Evolutionary conservation across 2,329 filamentous ascomycete genomes (phyloP).

Genomic region (Septoria petroselini): DNA sequence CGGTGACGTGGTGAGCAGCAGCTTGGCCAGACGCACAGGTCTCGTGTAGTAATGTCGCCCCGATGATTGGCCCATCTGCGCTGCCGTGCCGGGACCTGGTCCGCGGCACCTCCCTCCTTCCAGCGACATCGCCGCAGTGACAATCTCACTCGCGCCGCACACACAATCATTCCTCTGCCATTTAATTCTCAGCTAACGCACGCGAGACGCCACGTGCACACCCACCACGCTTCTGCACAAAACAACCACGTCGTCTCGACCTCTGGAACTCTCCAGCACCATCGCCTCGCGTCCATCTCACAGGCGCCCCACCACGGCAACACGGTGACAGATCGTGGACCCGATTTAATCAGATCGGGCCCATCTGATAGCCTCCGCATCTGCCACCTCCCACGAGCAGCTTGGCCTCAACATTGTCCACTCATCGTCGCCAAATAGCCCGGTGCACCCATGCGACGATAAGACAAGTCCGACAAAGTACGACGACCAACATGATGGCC

Average conservation of each 20-base stretch:
- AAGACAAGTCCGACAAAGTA: background rate
- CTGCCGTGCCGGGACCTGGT: background rate
- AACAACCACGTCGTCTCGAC: background rate
- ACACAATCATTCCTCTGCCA: too few relatives aligned
- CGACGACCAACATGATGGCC: slow-evolving; percentile 13
- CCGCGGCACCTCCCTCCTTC: background rate
- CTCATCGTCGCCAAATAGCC: background rate
- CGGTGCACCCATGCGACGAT: slow-evolving; percentile 16
- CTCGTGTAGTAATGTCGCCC: too few relatives aligned
- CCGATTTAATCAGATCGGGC: slow-evolving; percentile 17
- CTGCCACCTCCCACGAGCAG: slow-evolving; percentile 1
- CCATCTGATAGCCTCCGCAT: slow-evolving; percentile 25
- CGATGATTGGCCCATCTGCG: too few relatives aligned
- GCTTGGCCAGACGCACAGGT: too few relatives aligned
- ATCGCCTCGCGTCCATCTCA: background rate
- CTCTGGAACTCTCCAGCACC: too few relatives aligned
- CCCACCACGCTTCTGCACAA: background rate
- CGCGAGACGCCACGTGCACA: background rate
- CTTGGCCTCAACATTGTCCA: slow-evolving; percentile 8
- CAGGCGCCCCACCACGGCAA: background rate
- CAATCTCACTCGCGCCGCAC: background rate
- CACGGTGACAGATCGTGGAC: background rate
- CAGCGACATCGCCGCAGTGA: slow-evolving; percentile 11
- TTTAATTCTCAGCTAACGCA: background rate
- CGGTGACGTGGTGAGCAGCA: too few relatives aligned